phyloP scores from a whole-genome alignment of 208 protist genomes.

The Balamuthia mandrillaris region DNA sequence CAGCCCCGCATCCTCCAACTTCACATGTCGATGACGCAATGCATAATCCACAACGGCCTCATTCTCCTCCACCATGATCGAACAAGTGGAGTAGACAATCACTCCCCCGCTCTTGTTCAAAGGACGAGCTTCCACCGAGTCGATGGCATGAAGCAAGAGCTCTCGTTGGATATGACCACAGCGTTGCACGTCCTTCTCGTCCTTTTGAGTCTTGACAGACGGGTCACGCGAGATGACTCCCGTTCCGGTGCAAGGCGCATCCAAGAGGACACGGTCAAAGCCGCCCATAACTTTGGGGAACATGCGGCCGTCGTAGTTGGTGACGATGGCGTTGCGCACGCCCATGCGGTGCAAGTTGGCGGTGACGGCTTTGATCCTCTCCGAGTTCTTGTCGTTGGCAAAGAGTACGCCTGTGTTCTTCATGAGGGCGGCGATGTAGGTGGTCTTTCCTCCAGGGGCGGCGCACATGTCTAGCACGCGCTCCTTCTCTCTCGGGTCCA shows the following conservation, averaged over 20 bases:
- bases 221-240: slow-evolving; percentile 97
- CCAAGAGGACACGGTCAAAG: slow-evolving; percentile 90
- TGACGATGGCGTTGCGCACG: slow-evolving; percentile 88
- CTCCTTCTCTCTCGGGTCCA: slow-evolving; percentile 89
- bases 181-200: slow-evolving; percentile 81
- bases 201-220: slow-evolving; percentile 89
- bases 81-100: slow-evolving; percentile 98
- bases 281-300: slow-evolving; percentile 84
- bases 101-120: slow-evolving; percentile 85
- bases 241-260: slow-evolving; percentile 97
- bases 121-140: slow-evolving; percentile 82
- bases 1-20: slow-evolving; percentile 86
- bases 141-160: slow-evolving; percentile 95
- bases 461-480: slow-evolving; percentile 96
- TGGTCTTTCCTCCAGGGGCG: slow-evolving; percentile 98
- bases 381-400: slow-evolving; percentile 95
- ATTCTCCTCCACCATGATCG: slow-evolving; percentile 92
- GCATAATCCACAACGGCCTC: slow-evolving; percentile 97
- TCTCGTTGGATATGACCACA: slow-evolving; percentile 90
- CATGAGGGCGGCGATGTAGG: slow-evolving; percentile 95
- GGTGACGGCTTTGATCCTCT: slow-evolving; percentile 87
- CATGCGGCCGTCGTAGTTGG: slow-evolving; percentile 89
- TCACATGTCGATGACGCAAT: slow-evolving; percentile 83
- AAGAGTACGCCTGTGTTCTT: slow-evolving; percentile 97
- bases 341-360: slow-evolving; percentile 96